Conservation (phyloP, 306 rosid species). For the Herpetospermum pedunculosum region DNA sequence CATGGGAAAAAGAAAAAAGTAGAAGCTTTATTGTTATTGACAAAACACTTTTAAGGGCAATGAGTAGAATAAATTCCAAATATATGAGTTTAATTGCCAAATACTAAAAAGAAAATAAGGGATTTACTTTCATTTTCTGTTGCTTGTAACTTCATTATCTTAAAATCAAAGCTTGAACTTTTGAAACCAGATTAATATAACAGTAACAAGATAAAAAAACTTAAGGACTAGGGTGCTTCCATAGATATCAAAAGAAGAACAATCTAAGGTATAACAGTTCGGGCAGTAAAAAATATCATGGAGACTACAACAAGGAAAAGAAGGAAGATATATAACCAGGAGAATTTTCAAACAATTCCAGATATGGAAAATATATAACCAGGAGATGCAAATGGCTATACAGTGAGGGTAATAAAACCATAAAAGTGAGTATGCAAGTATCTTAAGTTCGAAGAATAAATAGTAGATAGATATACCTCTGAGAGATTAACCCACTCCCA, state of each 20-base stretch:
- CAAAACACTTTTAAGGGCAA: neutral
- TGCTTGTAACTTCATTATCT: neutral
- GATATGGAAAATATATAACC: neutral
- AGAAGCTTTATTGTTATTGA: neutral
- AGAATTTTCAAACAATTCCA: neutral
- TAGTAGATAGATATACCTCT: slow-evolving; percentile 46
- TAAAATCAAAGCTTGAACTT: neutral
- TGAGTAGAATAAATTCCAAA: neutral
- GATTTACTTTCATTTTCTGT: neutral
- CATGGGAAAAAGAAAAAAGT: neutral
- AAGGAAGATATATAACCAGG: neutral
- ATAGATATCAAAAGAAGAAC: slow-evolving; percentile 14
- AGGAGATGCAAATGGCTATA: neutral
- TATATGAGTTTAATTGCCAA: neutral
- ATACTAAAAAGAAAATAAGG: neutral
- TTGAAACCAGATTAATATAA: neutral
- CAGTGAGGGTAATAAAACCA: neutral
- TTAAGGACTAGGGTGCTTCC: neutral
- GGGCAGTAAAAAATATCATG: neutral
- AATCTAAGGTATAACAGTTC: neutral
- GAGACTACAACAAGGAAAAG: neutral
- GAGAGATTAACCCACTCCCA: slow-evolving; percentile 90
- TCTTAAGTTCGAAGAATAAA: slow-evolving; percentile 7
- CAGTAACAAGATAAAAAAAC: neutral
- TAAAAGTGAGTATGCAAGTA: neutral